A percentile compares a stretch with the other conserved stretches of the same genome.
Evolutionary conservation across 2,329 filamentous ascomycete genomes (phyloP).

Genomic region (Chalaropsis ovoidea): DNA sequence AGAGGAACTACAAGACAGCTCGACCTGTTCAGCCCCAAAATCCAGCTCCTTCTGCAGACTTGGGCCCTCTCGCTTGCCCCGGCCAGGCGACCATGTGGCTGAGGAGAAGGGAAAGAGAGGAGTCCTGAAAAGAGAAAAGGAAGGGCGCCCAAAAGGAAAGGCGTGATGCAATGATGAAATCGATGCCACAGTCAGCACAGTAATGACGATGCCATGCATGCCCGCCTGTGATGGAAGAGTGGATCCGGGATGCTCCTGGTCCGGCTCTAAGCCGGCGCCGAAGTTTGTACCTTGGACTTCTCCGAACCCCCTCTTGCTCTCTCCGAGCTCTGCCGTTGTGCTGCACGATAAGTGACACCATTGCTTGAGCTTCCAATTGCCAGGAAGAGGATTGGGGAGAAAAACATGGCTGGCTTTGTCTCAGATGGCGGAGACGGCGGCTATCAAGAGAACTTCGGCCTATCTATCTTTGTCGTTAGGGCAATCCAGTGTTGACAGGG

Average conservation of each 20-base stretch:
- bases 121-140: too few species aligned
- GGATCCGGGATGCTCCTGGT: too few species aligned
- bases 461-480: background rate
- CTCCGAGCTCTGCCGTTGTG: background rate
- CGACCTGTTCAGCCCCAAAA: background rate
- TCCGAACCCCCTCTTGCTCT: too few species aligned
- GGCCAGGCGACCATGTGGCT: slow-evolving; percentile 12
- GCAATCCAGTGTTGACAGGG: background rate
- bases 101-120: background rate
- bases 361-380: too few species aligned
- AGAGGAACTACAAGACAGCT: background rate
- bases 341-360: too few species aligned
- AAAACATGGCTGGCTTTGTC: background rate
- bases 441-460: background rate
- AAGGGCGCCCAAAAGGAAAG: background rate
- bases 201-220: slow-evolving; percentile 1
- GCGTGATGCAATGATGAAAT: background rate
- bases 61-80: slow-evolving; percentile 6
- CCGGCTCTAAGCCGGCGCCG: too few species aligned
- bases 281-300: too few species aligned
- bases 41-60: background rate
- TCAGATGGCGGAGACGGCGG: background rate
- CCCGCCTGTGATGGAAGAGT: background rate
- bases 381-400: background rate
- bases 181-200: background rate